Evolutionary conservation across 2,329 filamentous ascomycete species (phyloP).

Genomic region (Septoria linicola): DNA sequence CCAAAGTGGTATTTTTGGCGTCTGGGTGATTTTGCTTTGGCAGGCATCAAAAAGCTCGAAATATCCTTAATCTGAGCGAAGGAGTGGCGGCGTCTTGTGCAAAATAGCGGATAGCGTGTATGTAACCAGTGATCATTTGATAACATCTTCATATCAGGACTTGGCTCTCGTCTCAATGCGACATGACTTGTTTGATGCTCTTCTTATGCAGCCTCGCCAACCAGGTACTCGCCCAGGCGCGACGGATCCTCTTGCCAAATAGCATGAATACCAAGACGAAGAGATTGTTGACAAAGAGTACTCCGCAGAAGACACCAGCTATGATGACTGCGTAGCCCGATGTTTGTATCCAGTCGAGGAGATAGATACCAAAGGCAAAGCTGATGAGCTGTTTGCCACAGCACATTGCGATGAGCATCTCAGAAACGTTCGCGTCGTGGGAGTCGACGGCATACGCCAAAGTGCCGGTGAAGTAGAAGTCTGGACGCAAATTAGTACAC

Average conservation of each 20-base stretch:
- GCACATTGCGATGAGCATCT: constrained; percentile 56
- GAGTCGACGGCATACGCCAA: constrained; percentile 62
- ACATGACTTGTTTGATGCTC: constrained; percentile 25
- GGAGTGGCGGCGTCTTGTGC: background rate
- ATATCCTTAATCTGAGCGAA: background rate
- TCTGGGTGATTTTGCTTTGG: background rate
- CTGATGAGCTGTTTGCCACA: constrained; percentile 40
- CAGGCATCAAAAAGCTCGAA: background rate
- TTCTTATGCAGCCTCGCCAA: constrained; percentile 36
- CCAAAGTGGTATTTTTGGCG: background rate
- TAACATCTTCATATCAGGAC: background rate
- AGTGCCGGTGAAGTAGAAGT: constrained; percentile 46
- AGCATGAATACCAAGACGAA: constrained; percentile 38
- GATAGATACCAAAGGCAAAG: constrained; percentile 38
- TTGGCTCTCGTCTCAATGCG: constrained; percentile 16
- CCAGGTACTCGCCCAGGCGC: constrained; percentile 35
- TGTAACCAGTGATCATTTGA: background rate
- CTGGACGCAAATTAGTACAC: constrained; percentile 2
- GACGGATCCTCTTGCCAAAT: constrained; percentile 38
- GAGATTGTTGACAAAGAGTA: constrained; percentile 39
- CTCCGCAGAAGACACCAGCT: constrained; percentile 38
- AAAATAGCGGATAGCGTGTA: background rate
- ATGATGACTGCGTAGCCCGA: constrained; percentile 39
- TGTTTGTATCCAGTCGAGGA: constrained; percentile 40
- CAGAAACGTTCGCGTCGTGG: constrained; percentile 59